phyloP scores from a whole-genome alignment of 768 basidiomycete species.

The Phaeotremella fagi region DNA sequence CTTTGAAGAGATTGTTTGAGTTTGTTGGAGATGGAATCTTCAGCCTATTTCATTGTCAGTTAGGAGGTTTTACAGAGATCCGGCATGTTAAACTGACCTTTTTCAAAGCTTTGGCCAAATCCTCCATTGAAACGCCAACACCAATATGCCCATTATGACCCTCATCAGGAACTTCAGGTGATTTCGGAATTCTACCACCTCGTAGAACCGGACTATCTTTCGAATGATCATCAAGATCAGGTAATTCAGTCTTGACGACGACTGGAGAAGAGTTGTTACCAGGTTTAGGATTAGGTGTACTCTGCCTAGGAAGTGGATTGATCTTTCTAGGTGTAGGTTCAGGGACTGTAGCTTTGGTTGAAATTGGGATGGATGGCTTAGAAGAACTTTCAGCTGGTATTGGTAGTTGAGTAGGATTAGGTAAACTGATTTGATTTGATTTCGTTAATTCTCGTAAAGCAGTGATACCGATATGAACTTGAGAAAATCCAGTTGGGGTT shows the following conservation, averaged over 20 bases:
- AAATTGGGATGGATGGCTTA: background rate
- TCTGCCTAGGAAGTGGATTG: background rate
- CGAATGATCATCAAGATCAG: background rate
- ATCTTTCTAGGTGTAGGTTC: background rate
- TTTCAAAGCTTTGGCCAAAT: conserved; percentile 21
- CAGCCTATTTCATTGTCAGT: conserved; percentile 29
- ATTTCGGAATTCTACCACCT: background rate
- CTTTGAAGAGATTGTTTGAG: conserved; percentile 21
- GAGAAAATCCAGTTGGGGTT: conserved; percentile 22
- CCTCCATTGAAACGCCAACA: conserved; percentile 1
- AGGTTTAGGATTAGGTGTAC: background rate
- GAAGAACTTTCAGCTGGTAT: too few species aligned
- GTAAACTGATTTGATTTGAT: too few species aligned
- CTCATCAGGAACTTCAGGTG: background rate
- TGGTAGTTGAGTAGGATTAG: too few species aligned
- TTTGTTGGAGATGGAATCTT: conserved; percentile 25
- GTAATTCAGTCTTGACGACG: conserved; percentile 15
- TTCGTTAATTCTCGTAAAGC: too few species aligned
- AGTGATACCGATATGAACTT: conserved; percentile 17
- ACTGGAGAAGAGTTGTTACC: conserved; percentile 11
- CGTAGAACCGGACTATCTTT: background rate
- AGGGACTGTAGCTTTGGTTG: background rate
- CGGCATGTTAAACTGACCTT: conserved; percentile 17
- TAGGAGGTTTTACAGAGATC: too few species aligned
- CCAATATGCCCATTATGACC: background rate